phyloP scores from a whole-genome alignment of 768 basidiomycete species.

The Mycena latifolia region DNA sequence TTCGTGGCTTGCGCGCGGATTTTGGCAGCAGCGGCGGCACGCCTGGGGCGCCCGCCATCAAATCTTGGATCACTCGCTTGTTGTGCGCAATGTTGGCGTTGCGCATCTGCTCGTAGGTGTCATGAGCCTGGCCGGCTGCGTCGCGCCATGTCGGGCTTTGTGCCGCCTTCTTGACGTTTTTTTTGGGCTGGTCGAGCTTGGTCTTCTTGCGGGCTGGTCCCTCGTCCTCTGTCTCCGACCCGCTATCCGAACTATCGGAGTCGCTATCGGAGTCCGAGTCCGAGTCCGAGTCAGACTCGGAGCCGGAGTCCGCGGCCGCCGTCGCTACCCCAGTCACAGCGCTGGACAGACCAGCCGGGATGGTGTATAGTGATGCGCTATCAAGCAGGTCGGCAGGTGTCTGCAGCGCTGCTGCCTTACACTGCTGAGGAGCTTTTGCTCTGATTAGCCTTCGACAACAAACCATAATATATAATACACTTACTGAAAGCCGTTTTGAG shows the following conservation, averaged over 20 bases:
- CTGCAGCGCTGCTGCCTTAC: not conserved
- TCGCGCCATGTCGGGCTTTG: too few relatives aligned
- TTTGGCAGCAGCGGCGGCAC: too few relatives aligned
- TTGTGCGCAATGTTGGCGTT: too few relatives aligned
- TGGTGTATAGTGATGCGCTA: too few relatives aligned
- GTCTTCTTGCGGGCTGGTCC: not conserved
- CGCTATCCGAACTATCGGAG: too few relatives aligned
- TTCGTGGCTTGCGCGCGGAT: too few relatives aligned
- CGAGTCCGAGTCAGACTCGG: not conserved
- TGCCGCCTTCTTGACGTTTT: too few relatives aligned
- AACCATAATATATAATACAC: not conserved
- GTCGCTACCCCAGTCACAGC: too few relatives aligned
- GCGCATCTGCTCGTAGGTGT: too few relatives aligned
- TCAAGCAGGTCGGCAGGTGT: not conserved
- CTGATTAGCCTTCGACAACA: not conserved
- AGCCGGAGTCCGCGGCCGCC: not conserved
- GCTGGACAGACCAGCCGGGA: not conserved
- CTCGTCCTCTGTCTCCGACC: not conserved
- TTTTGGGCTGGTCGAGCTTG: not conserved
- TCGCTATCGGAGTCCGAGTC: not conserved
- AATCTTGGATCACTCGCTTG: too few relatives aligned
- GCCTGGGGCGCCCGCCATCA: too few relatives aligned
- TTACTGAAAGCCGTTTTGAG: conserved; percentile 19
- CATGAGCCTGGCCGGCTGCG: too few relatives aligned
- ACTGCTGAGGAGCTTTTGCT: not conserved